phyloP scores from a whole-genome alignment of 2,329 filamentous ascomycete genomes.

The Claviceps quebecensis region DNA sequence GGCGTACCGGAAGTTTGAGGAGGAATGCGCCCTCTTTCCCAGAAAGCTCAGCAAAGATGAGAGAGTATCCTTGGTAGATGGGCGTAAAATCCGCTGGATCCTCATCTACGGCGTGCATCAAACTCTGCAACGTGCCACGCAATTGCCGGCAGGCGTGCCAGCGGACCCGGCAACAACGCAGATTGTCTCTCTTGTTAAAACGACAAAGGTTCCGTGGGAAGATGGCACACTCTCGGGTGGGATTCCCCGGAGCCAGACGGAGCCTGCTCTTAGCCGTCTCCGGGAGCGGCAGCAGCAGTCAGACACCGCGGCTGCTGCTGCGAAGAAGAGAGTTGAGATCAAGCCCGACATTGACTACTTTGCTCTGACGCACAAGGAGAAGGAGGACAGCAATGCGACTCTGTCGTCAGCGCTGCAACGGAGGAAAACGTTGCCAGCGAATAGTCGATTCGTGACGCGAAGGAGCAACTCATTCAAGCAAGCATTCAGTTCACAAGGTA shows the following conservation, averaged over 20 bases:
- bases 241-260: slow-evolving; percentile 16
- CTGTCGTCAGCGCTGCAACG: slow-evolving; percentile 3
- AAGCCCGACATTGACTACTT: slow-evolving; percentile 44
- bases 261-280: slow-evolving; percentile 10
- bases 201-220: slow-evolving; percentile 32
- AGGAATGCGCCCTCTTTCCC: slow-evolving; percentile 34
- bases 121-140: slow-evolving; percentile 50
- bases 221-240: slow-evolving; percentile 15
- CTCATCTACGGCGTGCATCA: slow-evolving; percentile 62
- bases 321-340: slow-evolving; percentile 24
- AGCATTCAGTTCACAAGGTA: slow-evolving; percentile 18
- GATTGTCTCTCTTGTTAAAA: slow-evolving; percentile 30
- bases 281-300: slow-evolving; percentile 4
- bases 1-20: slow-evolving; percentile 58
- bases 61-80: slow-evolving; percentile 44
- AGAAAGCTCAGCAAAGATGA: slow-evolving; percentile 41
- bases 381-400: not conserved
- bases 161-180: slow-evolving; percentile 45
- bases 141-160: slow-evolving; percentile 45
- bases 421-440: slow-evolving; percentile 3
- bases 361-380: slow-evolving; percentile 26
- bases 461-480: slow-evolving; percentile 18
- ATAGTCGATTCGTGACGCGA: slow-evolving; percentile 8
- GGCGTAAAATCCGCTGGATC: slow-evolving; percentile 66
- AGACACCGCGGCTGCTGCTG: not conserved